Conservation (phyloP, 192 early-diverging fungal species). For the Coemansia sp. region DNA sequence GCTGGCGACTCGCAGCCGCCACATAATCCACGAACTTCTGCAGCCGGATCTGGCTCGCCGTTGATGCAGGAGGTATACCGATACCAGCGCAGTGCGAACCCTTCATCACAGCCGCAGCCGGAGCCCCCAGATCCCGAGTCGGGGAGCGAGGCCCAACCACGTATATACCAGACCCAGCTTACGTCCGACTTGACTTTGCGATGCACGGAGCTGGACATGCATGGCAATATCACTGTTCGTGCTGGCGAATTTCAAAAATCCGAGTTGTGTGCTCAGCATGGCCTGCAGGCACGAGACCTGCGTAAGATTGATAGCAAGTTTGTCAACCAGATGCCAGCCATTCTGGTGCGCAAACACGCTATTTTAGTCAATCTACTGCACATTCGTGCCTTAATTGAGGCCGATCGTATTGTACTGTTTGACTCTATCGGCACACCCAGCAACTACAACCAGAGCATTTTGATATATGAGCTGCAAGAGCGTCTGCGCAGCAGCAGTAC, state of each 20-base stretch:
- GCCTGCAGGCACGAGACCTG: constrained; percentile 81
- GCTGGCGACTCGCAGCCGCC: background rate
- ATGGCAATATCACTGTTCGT: constrained; percentile 66
- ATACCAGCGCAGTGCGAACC: constrained; percentile 33
- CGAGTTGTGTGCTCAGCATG: constrained; percentile 74
- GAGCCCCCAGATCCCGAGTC: constrained; percentile 1
- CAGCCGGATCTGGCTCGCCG: constrained; percentile 5
- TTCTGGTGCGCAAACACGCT: constrained; percentile 77
- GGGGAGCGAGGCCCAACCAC: constrained; percentile 6
- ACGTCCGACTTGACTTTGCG: constrained; percentile 46
- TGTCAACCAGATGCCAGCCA: constrained; percentile 75
- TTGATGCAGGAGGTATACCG: constrained; percentile 34
- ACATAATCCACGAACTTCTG: background rate
- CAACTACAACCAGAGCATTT: constrained; percentile 69
- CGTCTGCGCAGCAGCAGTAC: constrained; percentile 59
- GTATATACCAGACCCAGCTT: constrained; percentile 23
- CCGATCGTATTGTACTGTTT: constrained; percentile 75
- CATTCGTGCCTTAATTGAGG: constrained; percentile 77
- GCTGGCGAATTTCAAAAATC: constrained; percentile 77
- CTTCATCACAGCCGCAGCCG: constrained; percentile 2
- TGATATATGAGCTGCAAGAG: constrained; percentile 79
- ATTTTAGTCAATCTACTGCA: constrained; percentile 82
- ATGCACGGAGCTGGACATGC: constrained; percentile 67
- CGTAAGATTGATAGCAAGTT: constrained; percentile 76
- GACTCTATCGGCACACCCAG: constrained; percentile 67